Evolutionary conservation across 2,329 filamentous ascomycete genomes (phyloP), one percentile per base, ranked within the genome.

Genomic region (Sarocladiaceae sp.): DNA sequence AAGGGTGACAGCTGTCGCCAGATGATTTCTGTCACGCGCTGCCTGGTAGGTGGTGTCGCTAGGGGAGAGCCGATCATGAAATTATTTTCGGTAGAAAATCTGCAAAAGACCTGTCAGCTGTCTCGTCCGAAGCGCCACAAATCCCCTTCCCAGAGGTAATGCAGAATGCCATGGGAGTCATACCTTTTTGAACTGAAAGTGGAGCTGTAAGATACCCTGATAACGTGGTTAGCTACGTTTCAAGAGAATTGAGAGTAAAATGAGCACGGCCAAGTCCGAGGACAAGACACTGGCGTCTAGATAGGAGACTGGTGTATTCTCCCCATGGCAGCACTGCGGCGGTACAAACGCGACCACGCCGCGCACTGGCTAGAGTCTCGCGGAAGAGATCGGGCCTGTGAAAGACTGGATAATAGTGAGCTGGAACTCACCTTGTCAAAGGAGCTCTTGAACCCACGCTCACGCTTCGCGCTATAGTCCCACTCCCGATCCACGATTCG

Each of bases 101-200:
- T 74, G 53, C 45, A 54, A 31, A 51, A 43, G 50, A 45, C 32
- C 45, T 23, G 51, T 63, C 45, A 59, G 59, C 48, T 33, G 35
- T 26, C 10, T 18, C n/a, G 9, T 31, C 16, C 33, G 26, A 21
- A 13, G 5, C n/a, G n/a, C 19, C 29, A 21, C 13, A 19, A 32
- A 33, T 43, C 23, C 44, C 33, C 41, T 24, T 46, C 18, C 23
- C 18, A 20, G 16, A 9, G 23, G 29, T 20, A 27, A 44, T 16
- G 26, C 23, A 29, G 16, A 39, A 19, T 19, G 15, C 32, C 29
- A 45, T 41, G 33, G 33, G 43, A 45, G 45, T 53, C 65, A 59
- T 65, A 94, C 89, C 80, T 95, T 95, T 66, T 97, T 98, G 74
- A 97, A 96, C 64, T 96, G 90, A 63, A 98, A 98, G 63, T 97